Base-by-base conservation (phyloP, 2,329 filamentous ascomycete species). In the Nigrospora sphaerica region DNA sequence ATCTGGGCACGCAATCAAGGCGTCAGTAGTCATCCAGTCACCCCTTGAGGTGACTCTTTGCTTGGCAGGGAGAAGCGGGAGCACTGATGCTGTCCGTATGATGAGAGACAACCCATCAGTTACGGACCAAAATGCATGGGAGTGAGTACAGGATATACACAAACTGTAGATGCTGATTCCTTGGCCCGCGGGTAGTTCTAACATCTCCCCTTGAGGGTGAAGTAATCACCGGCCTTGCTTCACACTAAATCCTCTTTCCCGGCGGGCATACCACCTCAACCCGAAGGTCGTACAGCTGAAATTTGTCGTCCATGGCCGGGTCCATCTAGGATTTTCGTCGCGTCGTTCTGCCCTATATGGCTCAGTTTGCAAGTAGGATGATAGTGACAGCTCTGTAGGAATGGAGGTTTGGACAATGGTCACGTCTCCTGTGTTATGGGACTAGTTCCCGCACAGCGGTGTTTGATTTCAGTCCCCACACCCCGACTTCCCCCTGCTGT, bases 1-100 rank as follows among this genome's bases (percentile, higher is more conserved):
- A 52, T 75, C 72, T 0, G 71, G 70, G 52, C 71, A 75, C 2
- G 71, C 69, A 18, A 73, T 62, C 19, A 69, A 46, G 2, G 67
- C 63, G 45, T 73, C 69, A 0, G 68, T 70, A 4, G 65, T 69
- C 69, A 75, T 75, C 72, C 72, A 75, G 52, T 75, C 72, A 48
- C 73, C 67, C 6, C 47, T 44, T 32, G 68, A 57, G 3, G 70
- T 73, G 13, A 60, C 53, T 12, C 71, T 61, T 49, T 75, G 72
- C 48, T 72, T 73, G 1, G 69, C 70, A 14, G 71, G 61, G 1
- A 74, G 58, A 1, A 74, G 60, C 2, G 71, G 69, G 0, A 74
- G 52, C 3, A 69, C 65, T 1, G 64, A 55, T 12, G 64, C 68
- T 71, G 23, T 32, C 18, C 19, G 19, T 23, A 12, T 28, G 34